Conservation (phyloP, 2,329 filamentous ascomycete genomes). For the Claviceps sp. region DNA sequence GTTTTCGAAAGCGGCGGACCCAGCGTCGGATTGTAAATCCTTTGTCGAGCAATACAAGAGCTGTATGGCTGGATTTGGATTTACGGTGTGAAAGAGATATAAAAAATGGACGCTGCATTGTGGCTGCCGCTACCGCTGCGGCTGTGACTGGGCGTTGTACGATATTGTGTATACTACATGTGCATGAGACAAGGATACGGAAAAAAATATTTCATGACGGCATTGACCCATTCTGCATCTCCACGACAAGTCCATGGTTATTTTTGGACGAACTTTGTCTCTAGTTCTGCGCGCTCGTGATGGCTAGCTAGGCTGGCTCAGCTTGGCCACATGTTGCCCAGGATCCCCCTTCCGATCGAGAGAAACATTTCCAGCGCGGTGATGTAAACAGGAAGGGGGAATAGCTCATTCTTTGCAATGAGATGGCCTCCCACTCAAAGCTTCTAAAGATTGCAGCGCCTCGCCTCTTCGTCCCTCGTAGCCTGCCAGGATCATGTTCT, state of each 20-base stretch:
- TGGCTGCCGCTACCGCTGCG: no score
- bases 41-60: constrained; percentile 74
- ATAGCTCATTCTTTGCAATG: neutral
- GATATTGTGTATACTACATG: constrained; percentile 13
- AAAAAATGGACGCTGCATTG: neutral
- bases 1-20: constrained; percentile 74
- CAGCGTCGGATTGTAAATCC: constrained; percentile 68
- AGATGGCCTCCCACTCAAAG: neutral
- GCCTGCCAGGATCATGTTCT: constrained; percentile 17
- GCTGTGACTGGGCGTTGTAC: no score
- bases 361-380: neutral
- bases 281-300: neutral
- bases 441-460: constrained; percentile 6
- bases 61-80: constrained; percentile 91
- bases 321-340: neutral
- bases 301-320: neutral
- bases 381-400: neutral
- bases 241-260: neutral
- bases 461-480: constrained; percentile 16
- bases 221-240: constrained; percentile 2
- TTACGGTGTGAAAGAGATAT: constrained; percentile 42
- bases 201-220: neutral
- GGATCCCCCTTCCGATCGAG: neutral
- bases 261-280: neutral
- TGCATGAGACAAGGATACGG: constrained; percentile 7